These are phyloP conservation scores for Colletotrichum sp. DNA, from an alignment of 2,329 filamentous ascomycete species.

Conservation along the genomic window DNA sequence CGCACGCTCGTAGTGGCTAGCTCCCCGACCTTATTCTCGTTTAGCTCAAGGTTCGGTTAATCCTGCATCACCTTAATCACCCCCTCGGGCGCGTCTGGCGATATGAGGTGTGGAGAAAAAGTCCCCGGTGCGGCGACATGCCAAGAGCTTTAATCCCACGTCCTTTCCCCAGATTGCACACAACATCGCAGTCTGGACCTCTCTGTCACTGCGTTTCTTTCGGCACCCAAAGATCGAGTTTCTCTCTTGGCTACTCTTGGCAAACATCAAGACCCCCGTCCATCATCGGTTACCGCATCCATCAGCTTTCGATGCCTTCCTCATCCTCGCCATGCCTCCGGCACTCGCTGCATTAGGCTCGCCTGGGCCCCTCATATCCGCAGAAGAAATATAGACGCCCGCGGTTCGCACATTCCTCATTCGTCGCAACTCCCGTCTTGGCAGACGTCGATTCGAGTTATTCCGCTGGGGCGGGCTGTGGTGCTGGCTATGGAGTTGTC, in stretches of 20 bases:
- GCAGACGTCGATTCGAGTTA: background rate
- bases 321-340: background rate
- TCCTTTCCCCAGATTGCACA: slow-evolving; percentile 4
- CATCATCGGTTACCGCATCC: background rate
- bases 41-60: background rate
- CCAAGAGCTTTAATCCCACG: slow-evolving; percentile 13
- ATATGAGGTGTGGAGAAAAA: background rate
- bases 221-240: background rate
- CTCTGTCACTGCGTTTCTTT: background rate
- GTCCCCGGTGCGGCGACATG: background rate
- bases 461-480: background rate
- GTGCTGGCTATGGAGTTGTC: background rate
- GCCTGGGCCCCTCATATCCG: background rate
- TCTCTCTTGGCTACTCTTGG: background rate
- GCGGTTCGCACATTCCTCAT: background rate
- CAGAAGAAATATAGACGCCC: background rate
- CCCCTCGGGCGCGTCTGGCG: background rate
- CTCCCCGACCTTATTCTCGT: background rate
- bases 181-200: background rate
- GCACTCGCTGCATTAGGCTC: background rate
- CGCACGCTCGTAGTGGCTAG: background rate
- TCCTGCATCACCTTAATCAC: background rate
- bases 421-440: background rate
- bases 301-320: background rate
- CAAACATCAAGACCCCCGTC: background rate